phyloP scores from a whole-genome alignment of 768 basidiomycete genomes.

The Serendipita vermifera region DNA sequence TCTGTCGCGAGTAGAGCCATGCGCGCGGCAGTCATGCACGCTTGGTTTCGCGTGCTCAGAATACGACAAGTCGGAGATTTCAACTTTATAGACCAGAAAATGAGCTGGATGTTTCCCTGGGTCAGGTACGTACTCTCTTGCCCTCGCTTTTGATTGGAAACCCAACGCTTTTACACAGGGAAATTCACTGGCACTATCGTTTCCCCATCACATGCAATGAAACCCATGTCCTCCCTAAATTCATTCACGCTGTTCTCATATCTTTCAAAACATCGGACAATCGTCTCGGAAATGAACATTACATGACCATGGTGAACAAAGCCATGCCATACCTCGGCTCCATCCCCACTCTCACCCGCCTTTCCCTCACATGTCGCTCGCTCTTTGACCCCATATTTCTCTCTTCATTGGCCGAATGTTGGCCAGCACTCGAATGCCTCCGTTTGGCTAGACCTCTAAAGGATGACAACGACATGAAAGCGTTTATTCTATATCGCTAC shows the following conservation, averaged over 20 bases:
- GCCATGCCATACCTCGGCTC: slow-evolving; percentile 4
- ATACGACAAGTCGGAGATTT: background rate
- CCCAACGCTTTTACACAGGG: slow-evolving; percentile 5
- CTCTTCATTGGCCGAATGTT: background rate
- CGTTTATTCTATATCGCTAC: background rate
- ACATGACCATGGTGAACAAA: slow-evolving; percentile 5
- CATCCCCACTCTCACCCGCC: background rate
- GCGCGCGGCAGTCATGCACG: background rate
- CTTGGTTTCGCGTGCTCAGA: background rate
- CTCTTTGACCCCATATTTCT: background rate
- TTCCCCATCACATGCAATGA: slow-evolving; percentile 8
- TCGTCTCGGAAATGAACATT: slow-evolving; percentile 3
- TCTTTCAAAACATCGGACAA: slow-evolving; percentile 7
- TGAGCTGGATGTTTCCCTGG: background rate
- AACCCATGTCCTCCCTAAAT: slow-evolving; percentile 5
- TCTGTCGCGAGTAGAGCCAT: background rate
- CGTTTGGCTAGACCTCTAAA: background rate
- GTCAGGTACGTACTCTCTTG: background rate
- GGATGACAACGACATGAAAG: background rate
- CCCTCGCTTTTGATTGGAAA: background rate
- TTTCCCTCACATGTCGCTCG: background rate
- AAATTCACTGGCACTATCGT: slow-evolving; percentile 8
- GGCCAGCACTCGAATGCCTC: slow-evolving; percentile 3
- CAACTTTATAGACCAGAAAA: slow-evolving; percentile 7
- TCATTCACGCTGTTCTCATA: slow-evolving; percentile 6